Percentiles rank a stretch among this genome's conserved stretches.
phyloP scores from a whole-genome alignment of 495 filamentous ascomycete genomes.

The Corynascus novoguineensis region DNA sequence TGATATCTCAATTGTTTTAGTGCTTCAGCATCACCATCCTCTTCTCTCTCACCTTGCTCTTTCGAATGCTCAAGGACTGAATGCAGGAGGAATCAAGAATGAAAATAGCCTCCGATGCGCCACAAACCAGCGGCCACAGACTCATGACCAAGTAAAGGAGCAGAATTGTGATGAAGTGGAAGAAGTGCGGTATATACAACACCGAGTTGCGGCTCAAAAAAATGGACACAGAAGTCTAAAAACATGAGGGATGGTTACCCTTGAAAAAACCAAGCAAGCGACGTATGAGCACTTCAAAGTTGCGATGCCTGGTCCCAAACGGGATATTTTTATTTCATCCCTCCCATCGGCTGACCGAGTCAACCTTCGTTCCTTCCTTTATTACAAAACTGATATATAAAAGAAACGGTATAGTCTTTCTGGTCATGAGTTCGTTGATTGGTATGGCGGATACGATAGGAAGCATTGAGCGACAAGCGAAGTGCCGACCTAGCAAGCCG shows the following conservation, averaged over 20 bases:
- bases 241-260: not conserved
- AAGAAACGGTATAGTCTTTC: not conserved
- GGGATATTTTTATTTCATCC: not conserved
- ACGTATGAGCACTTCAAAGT: no score
- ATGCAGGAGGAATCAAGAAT: no score
- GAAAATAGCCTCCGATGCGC: no score
- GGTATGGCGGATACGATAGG: not conserved
- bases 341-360: conserved; percentile 1
- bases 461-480: not conserved
- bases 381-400: conserved; percentile 17
- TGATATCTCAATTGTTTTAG: no score
- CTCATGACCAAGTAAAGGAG: no score
- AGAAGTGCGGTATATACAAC: not conserved
- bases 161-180: not conserved
- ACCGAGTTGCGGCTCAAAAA: not conserved
- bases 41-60: no score
- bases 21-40: no score
- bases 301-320: not conserved
- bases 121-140: no score
- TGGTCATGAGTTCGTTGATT: not conserved
- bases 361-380: conserved; percentile 4
- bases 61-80: no score
- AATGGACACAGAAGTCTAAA: not conserved
- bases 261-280: not conserved
- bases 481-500: not conserved